These are phyloP conservation scores for Mucor velutinosus DNA, from an alignment of 371 early-diverging fungal species.

Conservation along the genomic window DNA sequence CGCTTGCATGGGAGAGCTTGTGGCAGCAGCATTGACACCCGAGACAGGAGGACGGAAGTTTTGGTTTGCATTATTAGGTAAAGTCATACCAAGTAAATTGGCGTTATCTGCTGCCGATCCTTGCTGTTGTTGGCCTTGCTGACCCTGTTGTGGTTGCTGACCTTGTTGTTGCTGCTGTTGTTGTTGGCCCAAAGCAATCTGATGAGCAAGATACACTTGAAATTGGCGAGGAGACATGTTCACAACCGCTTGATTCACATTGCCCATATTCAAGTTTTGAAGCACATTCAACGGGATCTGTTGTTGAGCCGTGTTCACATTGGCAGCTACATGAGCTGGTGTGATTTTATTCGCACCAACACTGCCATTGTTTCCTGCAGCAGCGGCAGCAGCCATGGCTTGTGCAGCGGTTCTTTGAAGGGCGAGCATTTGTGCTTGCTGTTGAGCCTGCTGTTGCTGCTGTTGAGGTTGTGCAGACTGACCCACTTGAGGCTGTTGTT, in stretches of 20 bases:
- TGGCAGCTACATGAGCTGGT: conserved; percentile 12
- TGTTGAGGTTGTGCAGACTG: not conserved
- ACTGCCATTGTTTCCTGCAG: conserved; percentile 16
- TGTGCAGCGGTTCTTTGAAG: conserved; percentile 35
- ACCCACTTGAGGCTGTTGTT: conserved; percentile 10
- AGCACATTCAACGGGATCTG: conserved; percentile 30
- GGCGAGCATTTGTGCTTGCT: conserved; percentile 29
- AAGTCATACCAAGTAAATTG: conserved; percentile 17
- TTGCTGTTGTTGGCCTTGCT: conserved; percentile 12
- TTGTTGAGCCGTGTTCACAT: conserved; percentile 9
- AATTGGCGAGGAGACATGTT: conserved; percentile 36
- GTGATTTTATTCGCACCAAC: not conserved
- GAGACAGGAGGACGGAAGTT: conserved; percentile 25
- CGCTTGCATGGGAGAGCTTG: conserved; percentile 20
- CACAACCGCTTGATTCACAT: conserved; percentile 17
- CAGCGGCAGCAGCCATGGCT: conserved; percentile 29
- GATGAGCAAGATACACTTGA: conserved; percentile 35
- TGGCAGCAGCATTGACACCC: conserved; percentile 4
- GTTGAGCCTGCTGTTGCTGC: conserved; percentile 10
- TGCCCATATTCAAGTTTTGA: conserved; percentile 28
- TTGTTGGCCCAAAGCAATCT: conserved; percentile 30
- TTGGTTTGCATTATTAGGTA: conserved; percentile 2
- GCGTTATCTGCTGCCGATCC: conserved; percentile 4
- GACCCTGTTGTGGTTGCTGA: not conserved
- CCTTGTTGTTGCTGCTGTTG: conserved; percentile 22